Conservation (phyloP, 305 asterid species). For the Fraxinus xanthoxyloides region DNA sequence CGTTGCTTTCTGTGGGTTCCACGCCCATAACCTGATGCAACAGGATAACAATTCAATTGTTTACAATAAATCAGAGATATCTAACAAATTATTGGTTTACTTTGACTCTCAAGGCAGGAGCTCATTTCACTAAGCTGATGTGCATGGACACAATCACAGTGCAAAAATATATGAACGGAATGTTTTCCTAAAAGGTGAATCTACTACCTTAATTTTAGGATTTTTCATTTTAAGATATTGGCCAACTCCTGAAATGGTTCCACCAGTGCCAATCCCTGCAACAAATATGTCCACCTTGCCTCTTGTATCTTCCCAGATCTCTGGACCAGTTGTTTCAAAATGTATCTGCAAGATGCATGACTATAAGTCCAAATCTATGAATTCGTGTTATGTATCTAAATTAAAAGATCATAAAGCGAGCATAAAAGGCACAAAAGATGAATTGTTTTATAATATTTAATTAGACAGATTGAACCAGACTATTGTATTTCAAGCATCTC, state of each 20-base stretch:
- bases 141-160: background rate
- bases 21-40: constrained; percentile 75
- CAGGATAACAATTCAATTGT: constrained; percentile 11
- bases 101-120: background rate
- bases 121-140: background rate
- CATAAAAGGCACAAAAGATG: background rate
- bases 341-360: constrained; percentile 54
- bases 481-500: background rate
- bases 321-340: constrained; percentile 97
- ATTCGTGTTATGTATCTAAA: background rate
- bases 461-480: background rate
- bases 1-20: constrained; percentile 89
- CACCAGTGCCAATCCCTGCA: constrained; percentile 98
- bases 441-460: background rate
- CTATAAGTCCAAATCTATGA: constrained; percentile 11
- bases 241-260: constrained; percentile 91
- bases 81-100: constrained; percentile 2
- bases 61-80: constrained; percentile 10
- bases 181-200: background rate
- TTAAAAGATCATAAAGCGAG: constrained; percentile 1
- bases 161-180: background rate
- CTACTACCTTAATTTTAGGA: constrained; percentile 66
- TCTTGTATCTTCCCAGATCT: constrained; percentile 95
- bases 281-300: constrained; percentile 92
- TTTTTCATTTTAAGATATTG: constrained; percentile 68